phyloP scores from a whole-genome alignment of 106 monocot genomes.

The Allium fistulosum region DNA sequence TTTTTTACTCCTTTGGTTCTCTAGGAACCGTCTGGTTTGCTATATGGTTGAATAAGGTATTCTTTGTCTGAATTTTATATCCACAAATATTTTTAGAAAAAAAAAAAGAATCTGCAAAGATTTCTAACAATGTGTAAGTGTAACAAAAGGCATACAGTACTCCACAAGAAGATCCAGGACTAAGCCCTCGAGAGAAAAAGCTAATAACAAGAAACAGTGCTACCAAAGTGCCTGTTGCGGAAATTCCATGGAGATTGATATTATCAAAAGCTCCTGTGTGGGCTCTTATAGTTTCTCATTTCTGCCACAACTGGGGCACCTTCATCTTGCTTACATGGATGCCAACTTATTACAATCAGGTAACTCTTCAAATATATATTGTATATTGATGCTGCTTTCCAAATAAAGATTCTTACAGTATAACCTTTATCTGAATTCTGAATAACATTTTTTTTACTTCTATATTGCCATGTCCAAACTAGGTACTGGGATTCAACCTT shows the following conservation, averaged over 20 bases:
- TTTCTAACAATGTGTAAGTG: constrained; percentile 2
- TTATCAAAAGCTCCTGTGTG: constrained; percentile 87
- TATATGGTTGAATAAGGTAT: constrained; percentile 68
- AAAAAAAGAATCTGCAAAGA: background rate
- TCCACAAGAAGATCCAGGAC: constrained; percentile 76
- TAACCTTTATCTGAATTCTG: too few relatives aligned
- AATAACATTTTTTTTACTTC: background rate
- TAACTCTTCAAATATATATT: constrained; percentile 2
- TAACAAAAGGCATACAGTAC: constrained; percentile 67
- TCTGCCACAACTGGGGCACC: constrained; percentile 98
- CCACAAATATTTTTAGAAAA: too few relatives aligned
- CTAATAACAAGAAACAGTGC: constrained; percentile 35
- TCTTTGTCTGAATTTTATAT: background rate
- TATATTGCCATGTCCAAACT: constrained; percentile 1
- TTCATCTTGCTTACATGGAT: constrained; percentile 99
- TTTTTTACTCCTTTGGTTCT: constrained; percentile 85
- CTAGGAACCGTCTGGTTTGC: constrained; percentile 80
- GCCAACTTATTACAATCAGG: constrained; percentile 95
- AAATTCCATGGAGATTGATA: constrained; percentile 74
- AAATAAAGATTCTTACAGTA: background rate
- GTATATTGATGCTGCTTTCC: background rate
- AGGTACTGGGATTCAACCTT: constrained; percentile 92
- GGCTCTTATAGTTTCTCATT: constrained; percentile 84
- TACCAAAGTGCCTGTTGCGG: constrained; percentile 48
- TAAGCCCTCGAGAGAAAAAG: constrained; percentile 49